Evolutionary conservation across 2,329 filamentous ascomycete species (phyloP), one percentile per base, ranked within the genome.

Genomic region (Microcyclosporella mali): DNA sequence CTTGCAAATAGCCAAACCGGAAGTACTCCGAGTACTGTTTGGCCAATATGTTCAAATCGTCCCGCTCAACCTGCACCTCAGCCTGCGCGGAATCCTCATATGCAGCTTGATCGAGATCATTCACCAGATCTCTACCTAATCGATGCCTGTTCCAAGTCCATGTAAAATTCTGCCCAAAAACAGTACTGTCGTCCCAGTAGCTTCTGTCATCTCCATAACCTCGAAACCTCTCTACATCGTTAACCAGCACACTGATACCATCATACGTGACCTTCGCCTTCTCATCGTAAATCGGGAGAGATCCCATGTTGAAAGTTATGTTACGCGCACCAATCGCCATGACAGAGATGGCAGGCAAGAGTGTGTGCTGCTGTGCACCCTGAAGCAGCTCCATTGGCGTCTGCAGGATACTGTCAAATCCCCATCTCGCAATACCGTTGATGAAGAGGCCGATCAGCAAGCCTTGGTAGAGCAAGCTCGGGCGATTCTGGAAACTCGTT

Each of bases 401-500:
- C 66, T 98, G 83, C 12, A 98, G 75, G 35, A 98, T 79, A 1
- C 84, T 77, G 49, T 88, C 89, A 63, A 94, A 98, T 0, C 89
- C 89, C 92, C 92, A 97, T 33, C 90, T 78, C 3, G 89, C 90
- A 46, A 94, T 81, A 40, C 92, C 90, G 61, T 95, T 95, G 67
- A 95, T 82, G 64, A 95, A 97, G 0, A 97, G 75, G 0, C 92
- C 92, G 6, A 97, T 70, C 0, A 98, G 72, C 1, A 98, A 71
- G 9, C 92, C 92, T 64, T 97, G 90, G 59, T 92, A 97, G 2
- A 95, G 65, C 7, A 97, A 71, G 0, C 82, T 83, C 0, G 87
- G 85, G 0, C 92, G 79, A 4, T 86, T 97, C 53, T 95, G 89
- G 64, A 97, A 81, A 40, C 80, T 82, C 0, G 92, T 97, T 0